Evolutionary conservation across 2,329 filamentous ascomycete species (phyloP).

Genomic region (Penicillium brasilianum): DNA sequence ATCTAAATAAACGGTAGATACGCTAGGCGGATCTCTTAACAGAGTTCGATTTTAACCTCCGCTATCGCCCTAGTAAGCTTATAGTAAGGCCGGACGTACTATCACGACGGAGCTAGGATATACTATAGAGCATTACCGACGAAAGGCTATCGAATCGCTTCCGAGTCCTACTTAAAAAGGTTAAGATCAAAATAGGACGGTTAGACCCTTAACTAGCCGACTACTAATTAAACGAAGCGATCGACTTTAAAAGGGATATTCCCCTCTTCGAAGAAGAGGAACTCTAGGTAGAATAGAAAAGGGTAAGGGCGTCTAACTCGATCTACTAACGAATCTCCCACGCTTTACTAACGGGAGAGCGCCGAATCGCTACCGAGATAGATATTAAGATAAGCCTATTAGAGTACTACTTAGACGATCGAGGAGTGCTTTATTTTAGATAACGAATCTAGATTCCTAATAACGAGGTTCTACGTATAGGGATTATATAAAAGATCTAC

Average conservation of each 20-base stretch:
- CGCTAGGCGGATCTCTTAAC: background rate
- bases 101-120: background rate
- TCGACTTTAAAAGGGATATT: background rate
- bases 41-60: background rate
- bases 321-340: background rate
- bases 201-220: background rate
- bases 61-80: background rate
- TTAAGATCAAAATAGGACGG: background rate
- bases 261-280: background rate
- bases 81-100: background rate
- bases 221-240: no score
- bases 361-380: background rate
- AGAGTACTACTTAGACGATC: background rate
- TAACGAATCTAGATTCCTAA: slow-evolving; percentile 1
- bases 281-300: background rate
- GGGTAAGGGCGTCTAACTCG: background rate
- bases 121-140: background rate
- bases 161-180: background rate
- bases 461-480: background rate
- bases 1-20: background rate
- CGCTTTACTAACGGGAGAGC: background rate
- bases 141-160: slow-evolving; percentile 5
- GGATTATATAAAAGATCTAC: slow-evolving; percentile 1
- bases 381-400: slow-evolving; percentile 1
- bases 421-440: background rate